Evolutionary conservation across 139 green algal species (phyloP).

Genomic region (Nannochloris sp.): DNA sequence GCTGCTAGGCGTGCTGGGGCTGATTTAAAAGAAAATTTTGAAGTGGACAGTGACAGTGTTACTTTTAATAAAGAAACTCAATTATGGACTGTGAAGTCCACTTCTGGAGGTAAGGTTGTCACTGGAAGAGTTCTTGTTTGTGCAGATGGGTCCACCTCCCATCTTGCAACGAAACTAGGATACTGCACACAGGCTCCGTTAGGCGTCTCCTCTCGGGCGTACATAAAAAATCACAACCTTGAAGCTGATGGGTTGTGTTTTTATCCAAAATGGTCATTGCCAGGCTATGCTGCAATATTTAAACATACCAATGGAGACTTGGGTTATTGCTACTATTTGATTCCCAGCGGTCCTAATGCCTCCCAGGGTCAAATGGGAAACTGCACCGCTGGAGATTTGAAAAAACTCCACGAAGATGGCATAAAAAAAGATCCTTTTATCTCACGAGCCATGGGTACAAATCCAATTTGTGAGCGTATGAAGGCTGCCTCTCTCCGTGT

Average conservation of each 20-base stretch:
- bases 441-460: slow-evolving; percentile 66
- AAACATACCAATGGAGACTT: slow-evolving; percentile 86
- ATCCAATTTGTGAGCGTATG: slow-evolving; percentile 88
- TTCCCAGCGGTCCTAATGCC: slow-evolving; percentile 67
- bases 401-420: slow-evolving; percentile 75
- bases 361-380: slow-evolving; percentile 55
- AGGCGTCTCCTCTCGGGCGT: slow-evolving; percentile 72
- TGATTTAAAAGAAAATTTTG: slow-evolving; percentile 75
- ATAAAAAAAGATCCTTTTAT: slow-evolving; percentile 80
- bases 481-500: slow-evolving; percentile 68
- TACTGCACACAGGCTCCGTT: slow-evolving; percentile 80
- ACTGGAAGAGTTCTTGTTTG: slow-evolving; percentile 65
- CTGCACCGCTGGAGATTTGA: slow-evolving; percentile 70
- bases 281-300: slow-evolving; percentile 68
- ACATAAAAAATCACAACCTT: slow-evolving; percentile 84
- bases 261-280: slow-evolving; percentile 69
- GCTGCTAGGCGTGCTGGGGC: slow-evolving; percentile 52
- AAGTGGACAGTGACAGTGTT: slow-evolving; percentile 46
- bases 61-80: slow-evolving; percentile 55
- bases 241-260: slow-evolving; percentile 82
- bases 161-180: slow-evolving; percentile 77
- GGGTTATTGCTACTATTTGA: slow-evolving; percentile 94
- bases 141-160: slow-evolving; percentile 79
- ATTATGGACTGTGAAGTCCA: slow-evolving; percentile 74
- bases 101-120: slow-evolving; percentile 42